Conservation (phyloP, 2,329 filamentous ascomycete genomes). For the Coniochaeta sp. region DNA sequence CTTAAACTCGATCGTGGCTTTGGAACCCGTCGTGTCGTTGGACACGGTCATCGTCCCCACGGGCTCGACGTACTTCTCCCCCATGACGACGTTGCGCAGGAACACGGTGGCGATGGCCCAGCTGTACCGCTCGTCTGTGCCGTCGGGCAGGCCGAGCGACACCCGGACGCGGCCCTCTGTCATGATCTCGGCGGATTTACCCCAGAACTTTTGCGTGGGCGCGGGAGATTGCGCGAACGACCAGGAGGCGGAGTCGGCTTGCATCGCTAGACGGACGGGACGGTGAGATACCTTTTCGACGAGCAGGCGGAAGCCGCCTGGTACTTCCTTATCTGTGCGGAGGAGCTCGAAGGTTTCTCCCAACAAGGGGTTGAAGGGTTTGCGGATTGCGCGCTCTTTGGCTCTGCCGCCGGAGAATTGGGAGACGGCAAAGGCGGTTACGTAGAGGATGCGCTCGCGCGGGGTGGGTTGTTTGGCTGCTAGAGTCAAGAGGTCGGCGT, state of each 20-base stretch:
- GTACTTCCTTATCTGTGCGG: conserved; percentile 67
- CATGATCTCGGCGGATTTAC: conserved; percentile 89
- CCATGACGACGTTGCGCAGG: conserved; percentile 91
- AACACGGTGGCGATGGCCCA: conserved; percentile 88
- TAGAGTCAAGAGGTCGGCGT: conserved; percentile 74
- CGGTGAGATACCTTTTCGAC: conserved; percentile 93
- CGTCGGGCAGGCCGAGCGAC: conserved; percentile 54
- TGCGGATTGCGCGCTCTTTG: conserved; percentile 86
- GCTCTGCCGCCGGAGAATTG: conserved; percentile 74
- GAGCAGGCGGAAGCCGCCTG: conserved; percentile 77
- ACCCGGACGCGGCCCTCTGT: conserved; percentile 84
- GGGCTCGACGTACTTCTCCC: conserved; percentile 96
- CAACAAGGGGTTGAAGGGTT: conserved; percentile 94
- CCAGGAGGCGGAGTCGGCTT: conserved; percentile 83
- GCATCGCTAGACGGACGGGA: conserved; percentile 85
- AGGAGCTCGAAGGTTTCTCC: conserved; percentile 94
- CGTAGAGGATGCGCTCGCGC: conserved; percentile 69
- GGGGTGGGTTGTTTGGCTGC: conserved; percentile 56
- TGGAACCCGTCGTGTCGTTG: conserved; percentile 78
- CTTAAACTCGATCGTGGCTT: conserved; percentile 85
- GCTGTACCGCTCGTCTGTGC: conserved; percentile 73
- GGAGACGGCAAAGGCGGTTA: conserved; percentile 87
- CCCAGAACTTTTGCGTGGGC: conserved; percentile 97
- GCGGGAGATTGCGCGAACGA: conserved; percentile 80
- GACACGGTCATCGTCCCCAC: conserved; percentile 81